phyloP scores from a whole-genome alignment of 495 filamentous ascomycete species.

The Aspergillus affinis region DNA sequence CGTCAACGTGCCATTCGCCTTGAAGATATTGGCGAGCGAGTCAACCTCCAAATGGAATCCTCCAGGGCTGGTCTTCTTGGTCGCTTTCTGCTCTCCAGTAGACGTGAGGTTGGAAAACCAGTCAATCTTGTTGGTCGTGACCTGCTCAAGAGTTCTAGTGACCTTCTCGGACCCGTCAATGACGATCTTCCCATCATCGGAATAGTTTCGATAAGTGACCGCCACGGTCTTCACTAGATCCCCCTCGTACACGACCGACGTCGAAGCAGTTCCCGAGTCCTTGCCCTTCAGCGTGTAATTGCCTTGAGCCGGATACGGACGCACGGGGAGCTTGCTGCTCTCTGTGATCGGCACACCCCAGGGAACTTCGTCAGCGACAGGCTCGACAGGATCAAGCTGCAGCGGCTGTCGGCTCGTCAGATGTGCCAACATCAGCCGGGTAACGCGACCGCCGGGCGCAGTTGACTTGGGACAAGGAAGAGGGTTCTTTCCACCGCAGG shows the following conservation, averaged over 20 bases:
- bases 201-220: constrained; percentile 22
- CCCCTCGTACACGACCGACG: background rate
- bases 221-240: constrained; percentile 16
- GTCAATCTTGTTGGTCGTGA: constrained; percentile 15
- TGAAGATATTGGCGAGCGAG: constrained; percentile 21
- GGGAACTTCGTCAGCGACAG: constrained; percentile 14
- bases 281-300: constrained; percentile 16
- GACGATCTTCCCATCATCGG: constrained; percentile 21
- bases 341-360: constrained; percentile 14
- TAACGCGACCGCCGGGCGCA: constrained; percentile 16
- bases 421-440: constrained; percentile 20
- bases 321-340: constrained; percentile 3
- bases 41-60: constrained; percentile 25
- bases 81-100: constrained; percentile 11
- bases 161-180: constrained; percentile 20
- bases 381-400: constrained; percentile 4
- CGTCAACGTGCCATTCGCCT: constrained; percentile 27
- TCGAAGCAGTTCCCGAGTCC: constrained; percentile 11
- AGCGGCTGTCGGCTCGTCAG: constrained; percentile 16
- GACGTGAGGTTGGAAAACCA: constrained; percentile 23
- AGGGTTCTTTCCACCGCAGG: constrained; percentile 19
- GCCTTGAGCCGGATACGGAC: constrained; percentile 1
- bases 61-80: constrained; percentile 22
- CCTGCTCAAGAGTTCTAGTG: background rate
- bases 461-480: constrained; percentile 20